A percentile compares a stretch with the other conserved stretches of the same genome.
phyloP scores from a whole-genome alignment of 2,329 filamentous ascomycete genomes.

The Phialemonium atrogriseum region DNA sequence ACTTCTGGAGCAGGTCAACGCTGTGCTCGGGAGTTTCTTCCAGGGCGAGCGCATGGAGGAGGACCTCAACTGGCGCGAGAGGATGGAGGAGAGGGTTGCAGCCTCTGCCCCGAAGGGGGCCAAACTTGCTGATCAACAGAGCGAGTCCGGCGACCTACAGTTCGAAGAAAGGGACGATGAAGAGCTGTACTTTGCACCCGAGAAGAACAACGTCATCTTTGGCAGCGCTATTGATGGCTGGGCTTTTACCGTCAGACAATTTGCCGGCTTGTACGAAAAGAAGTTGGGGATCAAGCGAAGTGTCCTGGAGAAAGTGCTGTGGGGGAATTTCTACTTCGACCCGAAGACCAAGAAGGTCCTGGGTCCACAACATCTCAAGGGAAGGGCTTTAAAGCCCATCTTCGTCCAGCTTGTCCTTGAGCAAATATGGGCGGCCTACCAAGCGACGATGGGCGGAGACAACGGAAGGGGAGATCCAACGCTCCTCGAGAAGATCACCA shows the following conservation, averaged over 20 bases:
- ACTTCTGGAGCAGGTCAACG: conserved; percentile 91
- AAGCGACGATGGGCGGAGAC: conserved; percentile 76
- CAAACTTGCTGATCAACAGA: conserved; percentile 38
- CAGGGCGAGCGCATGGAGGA: conserved; percentile 98
- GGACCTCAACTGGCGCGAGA: conserved; percentile 90
- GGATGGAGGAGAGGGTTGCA: conserved; percentile 77
- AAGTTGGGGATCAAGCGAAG: conserved; percentile 91
- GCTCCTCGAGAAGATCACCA: conserved; percentile 89
- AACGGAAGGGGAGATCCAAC: conserved; percentile 74
- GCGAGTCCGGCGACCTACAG: conserved; percentile 50
- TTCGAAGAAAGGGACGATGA: conserved; percentile 93
- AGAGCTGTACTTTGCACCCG: conserved; percentile 94
- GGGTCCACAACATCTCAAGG: conserved; percentile 85
- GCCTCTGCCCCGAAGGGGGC: conserved; percentile 57
- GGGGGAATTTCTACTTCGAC: conserved; percentile 95
- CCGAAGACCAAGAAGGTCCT: conserved; percentile 94
- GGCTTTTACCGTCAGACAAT: conserved; percentile 95
- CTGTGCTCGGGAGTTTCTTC: conserved; percentile 94
- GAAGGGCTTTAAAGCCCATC: conserved; percentile 85
- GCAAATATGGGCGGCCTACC: conserved; percentile 92
- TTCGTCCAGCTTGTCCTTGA: conserved; percentile 96
- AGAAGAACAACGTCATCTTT: conserved; percentile 99
- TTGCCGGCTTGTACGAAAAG: conserved; percentile 88
- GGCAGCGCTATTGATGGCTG: conserved; percentile 97
- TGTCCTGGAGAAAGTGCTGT: conserved; percentile 84